Base-by-base conservation (phyloP, 345 rosid genomes). In the Fremontodendron californicum region DNA sequence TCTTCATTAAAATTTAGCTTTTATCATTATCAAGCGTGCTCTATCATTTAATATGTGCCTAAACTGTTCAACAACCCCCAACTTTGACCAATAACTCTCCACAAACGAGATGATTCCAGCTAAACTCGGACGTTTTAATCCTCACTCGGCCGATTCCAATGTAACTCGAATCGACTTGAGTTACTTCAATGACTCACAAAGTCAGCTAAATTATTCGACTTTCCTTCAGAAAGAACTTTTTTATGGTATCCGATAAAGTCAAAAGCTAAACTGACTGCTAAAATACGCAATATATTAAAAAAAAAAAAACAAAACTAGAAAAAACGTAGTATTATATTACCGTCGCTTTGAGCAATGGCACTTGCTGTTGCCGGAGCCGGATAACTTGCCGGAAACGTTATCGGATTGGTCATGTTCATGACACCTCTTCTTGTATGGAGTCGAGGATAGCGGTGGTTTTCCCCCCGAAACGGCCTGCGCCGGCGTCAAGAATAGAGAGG, bases 321-420 rank as follows among this genome's bases (percentile, higher is more conserved):
- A 15, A 46, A 25, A 2, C 9, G 1, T 46, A 3, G 0, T 39
- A n/a, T 45, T 10, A 45, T 12, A 45, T 5, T 89, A 95, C 99
- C 97, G 90, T 84, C 87, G 90, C 72, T 90, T 93, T 15, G 96
- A 87, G 86, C 99, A 95, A 78, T 91, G 98, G 81, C 98, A 95
- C 86, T 87, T 93, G 79, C 90, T 89, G 86, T 49, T 48, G 40
- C 79, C 75, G 49, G 94, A 89, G 73, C 91, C 93, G 67, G 97
- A 89, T 78, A 89, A 58, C 63, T 84, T 88, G 37, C 92, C 92
- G 69, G 94, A 88, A 27, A 85, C 52, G 43, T 74, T 77, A 4
- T 86, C 89, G 10, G 95, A 88, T 84, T 83, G 90, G 0, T 85
- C 92, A 71, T 90, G 92, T 63, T 92, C 97, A 61, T 81, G 86